Base-by-base conservation (phyloP, 1,139 yeast genomes). In the Candida smagusa region DNA sequence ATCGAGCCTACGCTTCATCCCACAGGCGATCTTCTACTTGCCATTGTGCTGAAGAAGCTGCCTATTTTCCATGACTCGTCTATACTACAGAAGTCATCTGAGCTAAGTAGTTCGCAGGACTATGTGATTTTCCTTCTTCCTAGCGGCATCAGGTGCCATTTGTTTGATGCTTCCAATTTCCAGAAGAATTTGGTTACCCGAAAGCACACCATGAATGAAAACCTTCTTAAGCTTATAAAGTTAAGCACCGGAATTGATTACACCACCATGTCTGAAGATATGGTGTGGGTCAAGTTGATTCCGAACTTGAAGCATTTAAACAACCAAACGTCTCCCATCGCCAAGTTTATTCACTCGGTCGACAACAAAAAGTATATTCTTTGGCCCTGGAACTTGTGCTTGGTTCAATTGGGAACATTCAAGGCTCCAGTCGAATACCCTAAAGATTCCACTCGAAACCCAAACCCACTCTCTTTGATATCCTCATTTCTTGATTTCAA, bases 331-430 rank as follows among this genome's bases (percentile, higher is more conserved):
- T 81, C 88, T 0, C 68, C 68, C n/a, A 71, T 84, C 2, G 65
- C 88, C 8, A 67, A 71, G 26, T 84, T 57, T 42, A 59, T 77
- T 33, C 78, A 73, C 48, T 63, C 68, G 3, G 79, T 72, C 2
- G 72, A 70, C 9, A 79, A 79, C 49, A 69, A 68, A 26, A 80
- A 81, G 50, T 77, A 67, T 41, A 74, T 84, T 2, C 59, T 79
- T 35, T 84, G 94, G 94, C 94, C 94, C 0, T 63, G 83, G 56
- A 74, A 72, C 36, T 60, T 84, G 19, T 81, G 90, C 48, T 65
- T 77, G 38, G 61, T 77, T 7, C 92, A 84, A 49, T 63, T 66
- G 41, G 77, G 77, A 12, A 37, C 40, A 21, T 39, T 39, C 21
- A 44, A 44, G 29, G 28, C 29, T 9, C n/a, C 24, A 8, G 30